These are phyloP conservation scores for Knufia petricola DNA, from an alignment of 2,329 filamentous ascomycete genomes.

Conservation along the genomic window DNA sequence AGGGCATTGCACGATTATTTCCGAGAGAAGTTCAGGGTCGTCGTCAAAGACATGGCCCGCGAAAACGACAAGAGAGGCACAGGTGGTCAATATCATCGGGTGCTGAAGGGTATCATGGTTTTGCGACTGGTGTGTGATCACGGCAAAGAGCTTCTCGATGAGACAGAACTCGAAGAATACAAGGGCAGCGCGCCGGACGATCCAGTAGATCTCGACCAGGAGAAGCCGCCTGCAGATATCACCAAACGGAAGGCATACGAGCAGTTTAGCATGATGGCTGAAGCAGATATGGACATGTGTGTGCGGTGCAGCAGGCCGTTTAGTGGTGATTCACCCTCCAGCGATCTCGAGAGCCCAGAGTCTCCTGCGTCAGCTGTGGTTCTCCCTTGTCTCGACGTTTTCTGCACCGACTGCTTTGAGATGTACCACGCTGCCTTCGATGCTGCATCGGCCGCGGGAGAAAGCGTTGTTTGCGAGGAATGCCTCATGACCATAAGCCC, in stretches of 20 bases:
- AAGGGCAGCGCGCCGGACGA: conserved; percentile 75
- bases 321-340: conserved; percentile 32
- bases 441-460: conserved; percentile 29
- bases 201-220: conserved; percentile 80
- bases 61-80: conserved; percentile 58
- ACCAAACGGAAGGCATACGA: conserved; percentile 69
- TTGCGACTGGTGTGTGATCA: conserved; percentile 87
- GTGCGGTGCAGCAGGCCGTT: conserved; percentile 59
- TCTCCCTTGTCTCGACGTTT: conserved; percentile 76
- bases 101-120: conserved; percentile 81
- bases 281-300: conserved; percentile 69
- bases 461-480: conserved; percentile 46
- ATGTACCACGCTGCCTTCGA: conserved; percentile 48
- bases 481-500: conserved; percentile 58
- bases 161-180: conserved; percentile 69
- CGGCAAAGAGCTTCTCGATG: conserved; percentile 78
- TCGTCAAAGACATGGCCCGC: conserved; percentile 65
- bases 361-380: conserved; percentile 61
- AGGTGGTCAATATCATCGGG: conserved; percentile 65
- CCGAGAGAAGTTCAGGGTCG: conserved; percentile 66
- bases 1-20: conserved; percentile 74
- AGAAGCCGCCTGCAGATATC: conserved; percentile 47
- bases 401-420: conserved; percentile 66
- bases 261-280: conserved; percentile 72
- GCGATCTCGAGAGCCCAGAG: conserved; percentile 45